A percentile compares a stretch with the other conserved stretches of the same genome.
Evolutionary conservation across 164 flowering plant species (phyloP).

Genomic region (Stephania japonica): DNA sequence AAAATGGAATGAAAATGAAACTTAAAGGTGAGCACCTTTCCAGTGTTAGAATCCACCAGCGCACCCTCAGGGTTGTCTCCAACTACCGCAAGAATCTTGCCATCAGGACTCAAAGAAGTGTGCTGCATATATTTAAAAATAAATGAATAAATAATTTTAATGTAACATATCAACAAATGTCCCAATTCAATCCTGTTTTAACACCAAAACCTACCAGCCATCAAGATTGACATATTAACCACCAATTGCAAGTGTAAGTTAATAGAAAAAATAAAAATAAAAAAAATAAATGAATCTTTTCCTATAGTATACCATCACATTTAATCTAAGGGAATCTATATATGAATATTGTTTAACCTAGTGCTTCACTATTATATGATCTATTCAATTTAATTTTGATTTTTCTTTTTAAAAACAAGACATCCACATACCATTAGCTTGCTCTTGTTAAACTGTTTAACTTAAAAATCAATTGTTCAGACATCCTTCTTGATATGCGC

Average conservation of each 20-base stretch:
- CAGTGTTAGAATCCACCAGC: slow-evolving; percentile 66
- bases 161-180: background rate
- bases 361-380: no score
- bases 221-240: background rate
- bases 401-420: no score
- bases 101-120: slow-evolving; percentile 78
- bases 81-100: slow-evolving; percentile 68
- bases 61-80: slow-evolving; percentile 81
- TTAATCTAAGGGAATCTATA: no score
- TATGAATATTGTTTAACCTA: no score
- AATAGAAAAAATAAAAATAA: background rate
- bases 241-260: background rate
- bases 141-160: background rate
- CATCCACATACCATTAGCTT: no score
- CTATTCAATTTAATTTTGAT: no score
- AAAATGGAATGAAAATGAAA: background rate
- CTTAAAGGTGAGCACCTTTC: slow-evolving; percentile 49
- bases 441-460: no score
- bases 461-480: no score
- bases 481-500: no score
- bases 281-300: background rate
- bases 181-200: no score
- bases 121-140: slow-evolving; percentile 43
- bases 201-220: background rate
- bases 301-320: background rate